These are phyloP conservation scores for Pleurostoma richardsiae DNA, from an alignment of 2,329 filamentous ascomycete species.

Conservation along the genomic window DNA sequence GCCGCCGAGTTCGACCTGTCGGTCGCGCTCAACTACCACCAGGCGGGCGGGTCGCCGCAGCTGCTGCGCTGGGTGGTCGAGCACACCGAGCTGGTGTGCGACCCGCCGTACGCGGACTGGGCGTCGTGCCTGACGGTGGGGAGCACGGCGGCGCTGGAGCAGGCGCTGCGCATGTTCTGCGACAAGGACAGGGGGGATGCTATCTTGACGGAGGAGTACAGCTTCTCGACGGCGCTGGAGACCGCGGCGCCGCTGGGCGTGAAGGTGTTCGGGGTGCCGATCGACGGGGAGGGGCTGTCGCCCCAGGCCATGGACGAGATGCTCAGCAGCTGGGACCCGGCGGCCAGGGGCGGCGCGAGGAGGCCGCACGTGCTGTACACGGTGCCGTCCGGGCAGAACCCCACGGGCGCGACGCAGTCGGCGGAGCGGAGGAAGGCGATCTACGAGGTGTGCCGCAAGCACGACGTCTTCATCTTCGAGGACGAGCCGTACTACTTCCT, in stretches of 20 bases:
- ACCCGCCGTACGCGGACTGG: constrained; percentile 90
- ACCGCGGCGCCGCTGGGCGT: constrained; percentile 50
- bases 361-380: constrained; percentile 56
- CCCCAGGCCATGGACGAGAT: constrained; percentile 47
- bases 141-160: constrained; percentile 81
- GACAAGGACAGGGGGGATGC: constrained; percentile 65
- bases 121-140: constrained; percentile 76
- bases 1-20: constrained; percentile 63
- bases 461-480: constrained; percentile 83
- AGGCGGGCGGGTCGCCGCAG: constrained; percentile 80
- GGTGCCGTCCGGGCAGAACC: constrained; percentile 78
- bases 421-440: constrained; percentile 62
- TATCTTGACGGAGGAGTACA: constrained; percentile 85
- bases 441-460: constrained; percentile 74
- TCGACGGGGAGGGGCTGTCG: constrained; percentile 50
- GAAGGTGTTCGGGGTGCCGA: constrained; percentile 41
- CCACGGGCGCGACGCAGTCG: constrained; percentile 79
- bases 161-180: constrained; percentile 77
- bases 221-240: constrained; percentile 70
- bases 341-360: constrained; percentile 30
- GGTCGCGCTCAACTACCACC: constrained; percentile 89
- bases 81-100: constrained; percentile 87
- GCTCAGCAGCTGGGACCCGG: constrained; percentile 43
- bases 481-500: constrained; percentile 95
- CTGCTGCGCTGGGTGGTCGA: constrained; percentile 88